These are phyloP conservation scores for Paracamarosporium sp. DNA, from an alignment of 2,329 filamentous ascomycete species.

Conservation along the genomic window DNA sequence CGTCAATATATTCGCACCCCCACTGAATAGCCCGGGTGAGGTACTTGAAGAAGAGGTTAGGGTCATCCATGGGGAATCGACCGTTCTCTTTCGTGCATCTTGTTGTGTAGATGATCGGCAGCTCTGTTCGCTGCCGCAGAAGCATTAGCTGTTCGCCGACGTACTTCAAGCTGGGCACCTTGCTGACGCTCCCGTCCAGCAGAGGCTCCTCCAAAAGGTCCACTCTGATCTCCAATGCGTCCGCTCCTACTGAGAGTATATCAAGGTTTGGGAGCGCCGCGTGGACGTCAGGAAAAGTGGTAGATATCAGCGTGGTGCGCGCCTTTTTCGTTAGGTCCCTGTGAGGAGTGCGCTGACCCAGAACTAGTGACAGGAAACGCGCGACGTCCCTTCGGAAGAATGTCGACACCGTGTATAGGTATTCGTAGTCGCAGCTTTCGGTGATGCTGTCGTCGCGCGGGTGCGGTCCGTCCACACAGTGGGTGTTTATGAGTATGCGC, in stretches of 20 bases:
- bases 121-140: conserved; percentile 79
- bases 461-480: conserved; percentile 70
- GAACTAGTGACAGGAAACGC: conserved; percentile 78
- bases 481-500: conserved; percentile 75
- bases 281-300: conserved; percentile 85
- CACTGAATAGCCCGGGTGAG: conserved; percentile 85
- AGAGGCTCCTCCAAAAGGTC: conserved; percentile 79
- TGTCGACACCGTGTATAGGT: conserved; percentile 76
- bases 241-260: conserved; percentile 84
- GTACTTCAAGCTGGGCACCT: conserved; percentile 79
- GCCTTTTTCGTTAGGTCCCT: conserved; percentile 78
- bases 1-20: conserved; percentile 89
- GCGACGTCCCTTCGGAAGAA: conserved; percentile 79
- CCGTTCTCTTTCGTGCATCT: conserved; percentile 83
- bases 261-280: conserved; percentile 84
- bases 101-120: conserved; percentile 90
- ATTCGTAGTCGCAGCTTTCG: conserved; percentile 80
- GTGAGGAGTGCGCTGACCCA: conserved; percentile 81
- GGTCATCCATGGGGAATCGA: conserved; percentile 82
- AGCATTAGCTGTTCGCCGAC: conserved; percentile 88
- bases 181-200: conserved; percentile 65
- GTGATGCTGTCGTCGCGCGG: conserved; percentile 72
- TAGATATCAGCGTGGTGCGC: conserved; percentile 84
- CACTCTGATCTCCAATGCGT: conserved; percentile 84
- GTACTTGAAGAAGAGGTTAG: conserved; percentile 76